A percentile compares a stretch with the other conserved stretches of the same genome.
Conservation (phyloP, 768 basidiomycete species). For the Suillus tomentosus region DNA sequence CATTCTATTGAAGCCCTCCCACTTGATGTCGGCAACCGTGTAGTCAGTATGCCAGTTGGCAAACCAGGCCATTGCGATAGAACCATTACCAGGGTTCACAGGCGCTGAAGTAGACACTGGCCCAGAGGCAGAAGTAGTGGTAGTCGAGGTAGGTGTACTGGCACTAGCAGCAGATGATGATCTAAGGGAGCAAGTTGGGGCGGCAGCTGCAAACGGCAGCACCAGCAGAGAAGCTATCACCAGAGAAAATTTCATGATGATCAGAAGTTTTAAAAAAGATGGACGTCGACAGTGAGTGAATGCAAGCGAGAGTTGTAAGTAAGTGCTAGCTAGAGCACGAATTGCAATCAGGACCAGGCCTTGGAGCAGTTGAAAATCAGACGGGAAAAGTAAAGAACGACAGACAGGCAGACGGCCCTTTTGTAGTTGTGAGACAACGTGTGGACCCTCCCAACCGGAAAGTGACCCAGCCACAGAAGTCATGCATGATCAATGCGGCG, state of each 20-base stretch:
- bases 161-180: slow-evolving; percentile 7
- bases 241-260: slow-evolving; percentile 20
- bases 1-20: slow-evolving; percentile 67
- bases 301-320: slow-evolving; percentile 10
- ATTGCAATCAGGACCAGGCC: slow-evolving; percentile 6
- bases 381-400: slow-evolving; percentile 3
- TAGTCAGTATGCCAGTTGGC: slow-evolving; percentile 63
- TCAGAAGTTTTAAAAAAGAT: background rate
- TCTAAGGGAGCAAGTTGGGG: slow-evolving; percentile 29
- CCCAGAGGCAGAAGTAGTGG: background rate
- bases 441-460: background rate
- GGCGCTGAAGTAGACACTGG: slow-evolving; percentile 12
- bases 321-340: slow-evolving; percentile 13
- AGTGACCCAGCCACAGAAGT: background rate
- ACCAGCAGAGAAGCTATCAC: slow-evolving; percentile 24
- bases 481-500: background rate
- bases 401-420: background rate
- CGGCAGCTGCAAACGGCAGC: slow-evolving; percentile 31
- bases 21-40: slow-evolving; percentile 55
- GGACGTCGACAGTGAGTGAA: slow-evolving; percentile 12
- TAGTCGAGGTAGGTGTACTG: slow-evolving; percentile 8
- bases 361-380: background rate
- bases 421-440: slow-evolving; percentile 2
- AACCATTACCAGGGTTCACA: slow-evolving; percentile 14
- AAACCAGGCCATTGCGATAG: slow-evolving; percentile 65